Evolutionary conservation across 805 yeast genomes (phyloP).

Genomic region (Pichia manshurica): DNA sequence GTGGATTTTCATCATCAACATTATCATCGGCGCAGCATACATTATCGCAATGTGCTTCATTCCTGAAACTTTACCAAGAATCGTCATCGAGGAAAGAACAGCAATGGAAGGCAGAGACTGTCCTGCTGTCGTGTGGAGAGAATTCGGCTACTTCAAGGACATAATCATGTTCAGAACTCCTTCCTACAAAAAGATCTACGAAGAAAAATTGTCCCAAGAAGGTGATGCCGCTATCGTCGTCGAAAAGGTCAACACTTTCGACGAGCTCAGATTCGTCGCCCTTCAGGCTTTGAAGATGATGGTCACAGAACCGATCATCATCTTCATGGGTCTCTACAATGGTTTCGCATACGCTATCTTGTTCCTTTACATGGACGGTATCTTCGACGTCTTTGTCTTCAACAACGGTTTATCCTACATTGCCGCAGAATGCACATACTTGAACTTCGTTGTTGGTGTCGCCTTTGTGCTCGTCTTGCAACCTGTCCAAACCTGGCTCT

Average conservation of each 20-base stretch:
- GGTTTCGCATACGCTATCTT: constrained; percentile 34
- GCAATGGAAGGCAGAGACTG: constrained; percentile 21
- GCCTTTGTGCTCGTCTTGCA: constrained; percentile 24
- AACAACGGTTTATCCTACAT: constrained; percentile 30
- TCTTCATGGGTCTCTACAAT: constrained; percentile 31
- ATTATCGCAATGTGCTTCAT: constrained; percentile 21
- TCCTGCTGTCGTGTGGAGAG: constrained; percentile 25
- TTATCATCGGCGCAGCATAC: constrained; percentile 28
- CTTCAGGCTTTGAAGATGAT: constrained; percentile 31
- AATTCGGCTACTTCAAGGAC: constrained; percentile 19
- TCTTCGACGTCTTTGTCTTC: constrained; percentile 30
- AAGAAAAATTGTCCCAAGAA: constrained; percentile 13
- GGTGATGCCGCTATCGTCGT: constrained; percentile 22
- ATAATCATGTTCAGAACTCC: constrained; percentile 18
- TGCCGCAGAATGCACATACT: constrained; percentile 31
- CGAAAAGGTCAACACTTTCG: constrained; percentile 21
- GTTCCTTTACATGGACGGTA: constrained; percentile 33
- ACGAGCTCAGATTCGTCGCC: constrained; percentile 27
- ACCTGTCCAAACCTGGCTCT: constrained; percentile 31
- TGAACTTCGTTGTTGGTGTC: constrained; percentile 34
- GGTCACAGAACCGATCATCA: constrained; percentile 32
- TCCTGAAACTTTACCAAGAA: constrained; percentile 34
- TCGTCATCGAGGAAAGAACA: constrained; percentile 30
- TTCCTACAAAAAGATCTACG: constrained; percentile 15
- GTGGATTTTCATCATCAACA: constrained; percentile 32